A percentile compares a stretch with the other conserved stretches of the same genome.
These are phyloP conservation scores for Eudorina sp. DNA, from an alignment of 139 green algal genomes.

Conservation along the genomic window DNA sequence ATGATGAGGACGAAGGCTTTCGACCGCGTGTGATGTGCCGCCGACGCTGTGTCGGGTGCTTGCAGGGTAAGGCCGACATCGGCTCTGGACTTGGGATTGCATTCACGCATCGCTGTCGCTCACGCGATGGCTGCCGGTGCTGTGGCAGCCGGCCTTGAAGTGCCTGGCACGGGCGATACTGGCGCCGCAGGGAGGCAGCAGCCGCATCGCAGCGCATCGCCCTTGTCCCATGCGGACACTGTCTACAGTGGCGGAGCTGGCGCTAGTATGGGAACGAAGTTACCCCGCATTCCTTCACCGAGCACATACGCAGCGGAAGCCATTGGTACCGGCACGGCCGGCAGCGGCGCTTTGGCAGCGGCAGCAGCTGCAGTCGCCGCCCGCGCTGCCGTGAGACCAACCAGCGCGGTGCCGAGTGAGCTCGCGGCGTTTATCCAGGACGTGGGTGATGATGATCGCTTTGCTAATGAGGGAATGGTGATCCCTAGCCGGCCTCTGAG, in stretches of 20 bases:
- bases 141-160: background rate
- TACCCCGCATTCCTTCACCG: conserved; percentile 43
- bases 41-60: too few species aligned
- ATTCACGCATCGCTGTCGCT: conserved; percentile 1
- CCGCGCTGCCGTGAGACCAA: background rate
- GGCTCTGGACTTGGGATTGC: conserved; percentile 33
- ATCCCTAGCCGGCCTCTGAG: conserved; percentile 22
- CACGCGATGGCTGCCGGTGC: background rate
- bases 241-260: background rate
- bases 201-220: background rate
- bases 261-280: background rate
- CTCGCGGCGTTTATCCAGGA: conserved; percentile 46
- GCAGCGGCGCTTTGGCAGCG: background rate
- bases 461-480: conserved; percentile 13
- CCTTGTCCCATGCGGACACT: background rate
- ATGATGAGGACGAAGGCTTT: too few species aligned
- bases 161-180: background rate
- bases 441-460: conserved; percentile 37
- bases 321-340: background rate
- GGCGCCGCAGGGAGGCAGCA: background rate
- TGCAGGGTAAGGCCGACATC: conserved; percentile 31
- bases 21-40: too few species aligned
- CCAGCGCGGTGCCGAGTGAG: conserved; percentile 23
- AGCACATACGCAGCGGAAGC: conserved; percentile 15
- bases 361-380: background rate